phyloP scores from a whole-genome alignment of 768 basidiomycete species.

The Postia placenta region DNA sequence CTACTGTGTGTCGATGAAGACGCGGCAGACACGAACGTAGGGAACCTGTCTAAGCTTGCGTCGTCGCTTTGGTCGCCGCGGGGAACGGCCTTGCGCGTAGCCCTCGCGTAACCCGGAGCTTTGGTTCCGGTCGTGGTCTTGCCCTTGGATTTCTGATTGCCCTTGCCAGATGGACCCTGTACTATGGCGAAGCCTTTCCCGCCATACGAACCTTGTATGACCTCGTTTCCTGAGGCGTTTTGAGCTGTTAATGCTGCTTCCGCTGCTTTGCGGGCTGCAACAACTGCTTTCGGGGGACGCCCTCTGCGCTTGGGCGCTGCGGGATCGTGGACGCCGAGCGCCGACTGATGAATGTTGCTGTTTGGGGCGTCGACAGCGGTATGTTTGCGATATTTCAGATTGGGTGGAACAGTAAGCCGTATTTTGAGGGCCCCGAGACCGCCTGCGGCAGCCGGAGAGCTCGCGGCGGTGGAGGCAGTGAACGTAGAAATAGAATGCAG shows the following conservation, averaged over 20 bases:
- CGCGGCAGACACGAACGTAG: constrained; percentile 29
- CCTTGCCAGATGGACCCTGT: background rate
- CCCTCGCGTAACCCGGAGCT: constrained; percentile 3
- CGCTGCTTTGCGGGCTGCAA: constrained; percentile 29
- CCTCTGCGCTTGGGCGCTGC: constrained; percentile 42
- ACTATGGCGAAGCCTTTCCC: background rate
- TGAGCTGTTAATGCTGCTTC: constrained; percentile 11
- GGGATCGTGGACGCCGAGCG: constrained; percentile 9
- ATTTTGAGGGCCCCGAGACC: constrained; percentile 54
- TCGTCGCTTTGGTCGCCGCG: constrained; percentile 21
- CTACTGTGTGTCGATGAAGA: constrained; percentile 22
- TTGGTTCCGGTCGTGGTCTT: constrained; percentile 29
- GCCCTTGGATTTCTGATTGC: constrained; percentile 22
- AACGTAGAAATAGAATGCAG: constrained; percentile 31
- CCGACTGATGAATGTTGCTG: constrained; percentile 10
- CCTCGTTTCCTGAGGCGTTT: background rate
- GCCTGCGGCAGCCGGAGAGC: constrained; percentile 20
- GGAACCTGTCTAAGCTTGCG: constrained; percentile 15
- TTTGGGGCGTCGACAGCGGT: constrained; percentile 6
- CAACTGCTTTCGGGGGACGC: constrained; percentile 46
- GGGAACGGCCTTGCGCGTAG: constrained; percentile 4
- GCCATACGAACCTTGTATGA: background rate
- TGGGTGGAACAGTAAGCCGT: constrained; percentile 61
- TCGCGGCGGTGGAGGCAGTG: constrained; percentile 26
- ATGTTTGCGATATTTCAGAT: constrained; percentile 28